phyloP scores from a whole-genome alignment of 2,329 filamentous ascomycete genomes.

The Fusarium liriodendri region DNA sequence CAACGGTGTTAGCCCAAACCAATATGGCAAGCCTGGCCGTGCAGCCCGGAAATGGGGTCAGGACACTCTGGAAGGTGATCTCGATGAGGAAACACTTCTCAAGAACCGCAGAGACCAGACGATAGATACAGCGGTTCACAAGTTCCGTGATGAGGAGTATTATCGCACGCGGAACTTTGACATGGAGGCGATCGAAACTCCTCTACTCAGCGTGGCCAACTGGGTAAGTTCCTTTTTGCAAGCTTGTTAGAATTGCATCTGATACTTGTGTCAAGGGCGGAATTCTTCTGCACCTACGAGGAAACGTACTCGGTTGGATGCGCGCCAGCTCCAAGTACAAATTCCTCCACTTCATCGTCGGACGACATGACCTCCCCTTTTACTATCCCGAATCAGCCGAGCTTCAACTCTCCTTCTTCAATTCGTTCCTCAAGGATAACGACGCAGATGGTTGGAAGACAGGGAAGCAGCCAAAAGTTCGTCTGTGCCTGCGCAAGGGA shows the following conservation, averaged over 20 bases:
- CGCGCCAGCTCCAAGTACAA: conserved; percentile 73
- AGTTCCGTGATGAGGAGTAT: background rate
- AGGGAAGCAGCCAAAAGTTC: conserved; percentile 67
- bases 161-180: conserved; percentile 40
- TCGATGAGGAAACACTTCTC: background rate
- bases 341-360: conserved; percentile 75
- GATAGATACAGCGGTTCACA: background rate
- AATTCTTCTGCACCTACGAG: conserved; percentile 74
- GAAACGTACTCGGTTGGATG: conserved; percentile 73
- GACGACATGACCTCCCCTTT: conserved; percentile 77
- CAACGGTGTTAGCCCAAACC: conserved; percentile 56
- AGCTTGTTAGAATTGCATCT: background rate
- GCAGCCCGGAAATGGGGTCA: background rate
- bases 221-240: conserved; percentile 60
- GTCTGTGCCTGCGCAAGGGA: conserved; percentile 70
- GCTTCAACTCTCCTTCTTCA: conserved; percentile 73
- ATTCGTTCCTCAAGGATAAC: conserved; percentile 75
- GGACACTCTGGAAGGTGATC: background rate
- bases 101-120: background rate
- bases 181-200: conserved; percentile 73
- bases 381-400: conserved; percentile 77
- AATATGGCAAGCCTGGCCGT: conserved; percentile 63
- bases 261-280: conserved; percentile 48
- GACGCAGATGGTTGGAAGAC: conserved; percentile 69
- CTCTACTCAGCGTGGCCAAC: conserved; percentile 73